Evolutionary conservation across 768 basidiomycete species (phyloP).

Genomic region (Coprinellus micaceus): DNA sequence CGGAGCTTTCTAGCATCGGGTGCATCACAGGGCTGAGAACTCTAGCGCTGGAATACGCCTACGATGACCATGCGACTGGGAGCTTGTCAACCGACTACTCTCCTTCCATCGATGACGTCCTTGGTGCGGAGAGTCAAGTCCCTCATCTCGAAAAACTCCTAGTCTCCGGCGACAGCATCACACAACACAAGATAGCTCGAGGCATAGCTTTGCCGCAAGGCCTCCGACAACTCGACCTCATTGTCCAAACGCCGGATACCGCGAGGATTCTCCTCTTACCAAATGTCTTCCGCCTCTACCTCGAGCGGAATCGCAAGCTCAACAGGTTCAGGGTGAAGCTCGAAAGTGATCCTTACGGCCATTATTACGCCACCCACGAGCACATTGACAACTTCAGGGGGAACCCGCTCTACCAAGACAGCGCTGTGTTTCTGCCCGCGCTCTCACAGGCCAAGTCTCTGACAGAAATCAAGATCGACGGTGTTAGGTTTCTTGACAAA

Average conservation of each 20-base stretch:
- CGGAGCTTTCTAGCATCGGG: too few species aligned
- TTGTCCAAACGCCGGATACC: neutral
- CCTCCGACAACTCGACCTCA: neutral
- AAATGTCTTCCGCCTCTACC: neutral
- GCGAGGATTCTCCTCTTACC: neutral
- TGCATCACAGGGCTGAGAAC: too few species aligned
- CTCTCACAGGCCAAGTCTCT: neutral
- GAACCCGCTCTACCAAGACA: neutral
- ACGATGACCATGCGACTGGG: neutral
- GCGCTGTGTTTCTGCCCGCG: neutral
- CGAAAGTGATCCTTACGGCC: neutral
- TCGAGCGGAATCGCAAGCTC: neutral
- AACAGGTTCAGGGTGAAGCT: neutral
- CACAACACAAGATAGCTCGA: neutral
- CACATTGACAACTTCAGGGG: neutral
- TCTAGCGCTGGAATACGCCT: too few species aligned
- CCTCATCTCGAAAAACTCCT: neutral
- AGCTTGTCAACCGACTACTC: neutral
- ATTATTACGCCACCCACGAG: too few species aligned
- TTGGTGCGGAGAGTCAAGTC: neutral
- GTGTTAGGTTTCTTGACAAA: neutral
- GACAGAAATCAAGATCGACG: neutral
- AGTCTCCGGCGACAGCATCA: neutral
- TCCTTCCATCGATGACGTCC: neutral
- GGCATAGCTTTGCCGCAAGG: neutral